Base-by-base conservation (phyloP, 2,329 filamentous ascomycete species). In the Pseudogymnoascus sp. region DNA sequence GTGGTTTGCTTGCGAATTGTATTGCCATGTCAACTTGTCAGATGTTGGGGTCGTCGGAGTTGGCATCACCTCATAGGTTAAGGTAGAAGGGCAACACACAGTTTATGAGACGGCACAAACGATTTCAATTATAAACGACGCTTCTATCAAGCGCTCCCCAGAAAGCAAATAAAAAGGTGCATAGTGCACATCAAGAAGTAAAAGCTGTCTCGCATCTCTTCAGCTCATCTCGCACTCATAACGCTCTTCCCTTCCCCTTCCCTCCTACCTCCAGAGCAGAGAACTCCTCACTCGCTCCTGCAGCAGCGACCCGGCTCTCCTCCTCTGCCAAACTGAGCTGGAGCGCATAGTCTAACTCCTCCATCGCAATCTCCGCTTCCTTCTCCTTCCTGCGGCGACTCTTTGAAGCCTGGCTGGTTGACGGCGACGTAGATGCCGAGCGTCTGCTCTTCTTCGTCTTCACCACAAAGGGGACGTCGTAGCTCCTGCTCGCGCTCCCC, bases 261-360 rank as follows among this genome's bases (percentile, higher is more conserved):
- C 44, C 59, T 13, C 60, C 57, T 8, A 36, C 60, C 17, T 65
- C 71, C 37, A 80, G 66, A 13, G 71, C 66, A 1, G 78, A 77
- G 61, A 78, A 80, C 21, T 77, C 76, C 3, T 77, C 73, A 21
- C 65, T 63, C 26, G 67, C 68, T 36, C 66, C 63, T 10, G 57
- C 65, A 10, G 60, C 64, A 61, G 64, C 65, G 50, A 61, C 64
- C 17, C 67, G 61, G 58, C 72, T 74, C 66, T 77, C 72, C 61
- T 81, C 78, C 64, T 86, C 82, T 41, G 81, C 78, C 65, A 86
- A 74, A 66, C 85, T 88, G 21, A 87, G 73, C 63, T 79, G 78
- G 58, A 87, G 71, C 2, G 85, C 85, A 36, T 85, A 74, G 60
- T 84, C 82, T 54, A 87, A 66, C 66, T 87, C 85, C 59, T 82